A percentile compares a stretch with the other conserved stretches of the same genome.
Evolutionary conservation across 108 stramenopile genomes (phyloP).

Genomic region (Pseudonitzschia pungens): DNA sequence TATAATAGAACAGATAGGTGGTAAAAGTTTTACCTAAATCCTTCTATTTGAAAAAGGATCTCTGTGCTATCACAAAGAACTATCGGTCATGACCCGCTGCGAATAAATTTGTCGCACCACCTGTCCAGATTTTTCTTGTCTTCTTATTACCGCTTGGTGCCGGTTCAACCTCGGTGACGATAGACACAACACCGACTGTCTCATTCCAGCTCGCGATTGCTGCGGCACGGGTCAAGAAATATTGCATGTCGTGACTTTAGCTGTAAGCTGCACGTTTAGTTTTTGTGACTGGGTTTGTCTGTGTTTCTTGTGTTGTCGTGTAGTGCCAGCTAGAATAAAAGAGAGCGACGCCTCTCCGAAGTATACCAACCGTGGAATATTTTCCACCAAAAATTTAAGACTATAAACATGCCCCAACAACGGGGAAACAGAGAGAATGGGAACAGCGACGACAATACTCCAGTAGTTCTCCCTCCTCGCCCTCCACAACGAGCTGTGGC

Average conservation of each 20-base stretch:
- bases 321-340: background rate
- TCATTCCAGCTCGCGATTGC: background rate
- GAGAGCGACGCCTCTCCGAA: background rate
- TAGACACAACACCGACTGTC: background rate
- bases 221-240: slow-evolving; percentile 1
- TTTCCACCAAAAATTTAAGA: background rate
- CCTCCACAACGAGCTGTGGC: slow-evolving; percentile 56
- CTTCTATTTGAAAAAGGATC: background rate
- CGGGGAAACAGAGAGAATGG: background rate
- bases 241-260: background rate
- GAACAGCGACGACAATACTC: background rate
- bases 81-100: background rate
- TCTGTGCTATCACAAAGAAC: background rate
- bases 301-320: background rate
- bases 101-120: background rate
- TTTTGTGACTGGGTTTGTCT: background rate
- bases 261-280: background rate
- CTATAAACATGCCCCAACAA: background rate
- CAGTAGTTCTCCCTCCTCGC: slow-evolving; percentile 9
- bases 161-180: background rate
- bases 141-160: background rate
- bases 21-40: background rate
- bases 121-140: slow-evolving; percentile 2
- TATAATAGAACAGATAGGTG: background rate
- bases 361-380: too few relatives aligned